Conservation (phyloP, 2,329 filamentous ascomycete species). For the Diaporthe nobilis region DNA sequence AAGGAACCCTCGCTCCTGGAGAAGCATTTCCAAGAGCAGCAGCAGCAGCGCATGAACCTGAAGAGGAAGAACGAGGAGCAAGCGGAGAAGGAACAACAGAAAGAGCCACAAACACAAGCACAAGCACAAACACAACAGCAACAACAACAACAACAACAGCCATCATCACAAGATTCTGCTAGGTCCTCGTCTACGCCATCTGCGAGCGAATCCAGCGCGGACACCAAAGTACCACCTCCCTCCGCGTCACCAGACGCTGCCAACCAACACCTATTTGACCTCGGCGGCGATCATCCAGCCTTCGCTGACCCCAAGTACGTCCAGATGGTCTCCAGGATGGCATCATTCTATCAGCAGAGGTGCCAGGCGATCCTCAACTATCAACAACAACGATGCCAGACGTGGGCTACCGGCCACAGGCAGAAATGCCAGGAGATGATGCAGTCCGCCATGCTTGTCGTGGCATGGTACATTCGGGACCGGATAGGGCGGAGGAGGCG, state of each 20-base stretch:
- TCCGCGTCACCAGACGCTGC: conserved; percentile 20
- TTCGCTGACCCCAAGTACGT: conserved; percentile 57
- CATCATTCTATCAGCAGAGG: conserved; percentile 63
- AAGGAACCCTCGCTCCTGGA: conserved; percentile 40
- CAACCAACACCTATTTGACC: conserved; percentile 31
- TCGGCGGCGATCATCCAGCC: conserved; percentile 34
- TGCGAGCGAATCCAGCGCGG: conserved; percentile 35
- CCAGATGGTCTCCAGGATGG: conserved; percentile 62
- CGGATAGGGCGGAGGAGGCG: conserved; percentile 59
- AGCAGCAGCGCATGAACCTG: conserved; percentile 30
- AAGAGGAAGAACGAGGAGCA: conserved; percentile 21
- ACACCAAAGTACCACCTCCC: conserved; percentile 37
- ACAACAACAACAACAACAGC: conserved; percentile 33
- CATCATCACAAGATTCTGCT: conserved; percentile 19
- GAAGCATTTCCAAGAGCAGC: conserved; percentile 39
- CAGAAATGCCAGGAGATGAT: conserved; percentile 64
- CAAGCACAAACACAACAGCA: conserved; percentile 33
- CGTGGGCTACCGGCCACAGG: conserved; percentile 62
- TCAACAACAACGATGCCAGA: conserved; percentile 63
- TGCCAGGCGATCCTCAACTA: conserved; percentile 62
- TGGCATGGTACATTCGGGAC: conserved; percentile 65
- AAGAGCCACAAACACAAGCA: conserved; percentile 36
- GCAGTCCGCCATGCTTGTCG: conserved; percentile 63
- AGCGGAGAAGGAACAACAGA: conserved; percentile 35
- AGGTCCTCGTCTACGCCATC: conserved; percentile 36